A percentile compares a stretch with the other conserved stretches of the same genome.
Conservation (phyloP, 257 asterid species). For the Fraxinus cuspidata region DNA sequence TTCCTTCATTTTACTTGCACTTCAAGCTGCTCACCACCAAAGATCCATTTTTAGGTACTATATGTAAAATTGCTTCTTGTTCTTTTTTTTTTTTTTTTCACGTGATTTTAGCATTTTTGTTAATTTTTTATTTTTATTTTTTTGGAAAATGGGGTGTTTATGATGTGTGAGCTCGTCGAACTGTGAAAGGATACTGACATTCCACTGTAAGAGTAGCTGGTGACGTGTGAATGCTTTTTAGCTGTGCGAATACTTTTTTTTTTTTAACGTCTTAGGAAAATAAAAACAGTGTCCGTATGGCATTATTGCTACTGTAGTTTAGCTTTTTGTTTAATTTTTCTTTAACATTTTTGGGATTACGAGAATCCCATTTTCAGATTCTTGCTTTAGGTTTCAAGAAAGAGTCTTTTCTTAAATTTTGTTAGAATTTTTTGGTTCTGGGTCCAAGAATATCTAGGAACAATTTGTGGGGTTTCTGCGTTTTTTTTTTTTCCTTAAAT, state of each 20-base stretch:
- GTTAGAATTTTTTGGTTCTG: slow-evolving; percentile 24
- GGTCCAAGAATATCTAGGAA: slow-evolving; percentile 29
- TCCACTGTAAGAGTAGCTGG: slow-evolving; percentile 34
- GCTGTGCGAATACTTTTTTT: slow-evolving; percentile 10
- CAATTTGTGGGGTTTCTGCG: slow-evolving; percentile 37
- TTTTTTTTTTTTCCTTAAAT: slow-evolving; percentile 10
- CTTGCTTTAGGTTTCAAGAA: slow-evolving; percentile 21
- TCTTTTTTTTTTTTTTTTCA: slow-evolving; percentile 13
- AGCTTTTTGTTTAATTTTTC: slow-evolving; percentile 26
- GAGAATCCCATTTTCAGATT: slow-evolving; percentile 38
- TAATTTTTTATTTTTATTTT: slow-evolving; percentile 12
- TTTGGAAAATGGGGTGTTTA: background rate
- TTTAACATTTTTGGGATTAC: slow-evolving; percentile 15
- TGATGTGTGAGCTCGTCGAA: slow-evolving; percentile 53
- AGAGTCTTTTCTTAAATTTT: slow-evolving; percentile 16
- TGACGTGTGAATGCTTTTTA: slow-evolving; percentile 26
- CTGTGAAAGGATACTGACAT: slow-evolving; percentile 31
- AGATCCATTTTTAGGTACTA: slow-evolving; percentile 75
- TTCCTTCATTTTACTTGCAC: slow-evolving; percentile 45
- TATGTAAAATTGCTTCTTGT: slow-evolving; percentile 3
- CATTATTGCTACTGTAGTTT: slow-evolving; percentile 30
- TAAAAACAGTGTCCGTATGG: slow-evolving; percentile 25
- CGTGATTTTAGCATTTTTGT: slow-evolving; percentile 5
- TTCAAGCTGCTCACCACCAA: slow-evolving; percentile 58
- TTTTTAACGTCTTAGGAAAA: slow-evolving; percentile 12